A percentile compares a stretch with the other conserved stretches of the same genome.
phyloP scores from a whole-genome alignment of 495 filamentous ascomycete species.

The Aspergillus hancockii region DNA sequence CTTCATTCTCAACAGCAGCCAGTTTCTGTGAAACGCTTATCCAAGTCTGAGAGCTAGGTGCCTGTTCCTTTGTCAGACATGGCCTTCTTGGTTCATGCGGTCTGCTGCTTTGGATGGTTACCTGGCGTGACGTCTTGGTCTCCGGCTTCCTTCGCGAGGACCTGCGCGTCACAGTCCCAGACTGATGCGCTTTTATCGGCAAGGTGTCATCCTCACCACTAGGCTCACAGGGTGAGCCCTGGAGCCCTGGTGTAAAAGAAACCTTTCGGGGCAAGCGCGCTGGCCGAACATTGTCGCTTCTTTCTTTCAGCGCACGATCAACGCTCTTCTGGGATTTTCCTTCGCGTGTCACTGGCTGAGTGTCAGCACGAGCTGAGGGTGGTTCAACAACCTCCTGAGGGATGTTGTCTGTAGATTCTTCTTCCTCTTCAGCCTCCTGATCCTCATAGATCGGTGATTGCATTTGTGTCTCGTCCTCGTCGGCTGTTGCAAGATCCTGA shows the following conservation, averaged over 20 bases:
- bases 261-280: constrained; percentile 43
- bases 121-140: constrained; percentile 33
- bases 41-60: constrained; percentile 18
- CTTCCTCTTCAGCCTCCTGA: constrained; percentile 50
- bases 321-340: constrained; percentile 21
- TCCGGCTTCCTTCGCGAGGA: constrained; percentile 35
- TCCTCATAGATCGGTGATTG: constrained; percentile 55
- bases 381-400: not conserved
- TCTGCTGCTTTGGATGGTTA: constrained; percentile 25
- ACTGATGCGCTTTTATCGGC: constrained; percentile 38
- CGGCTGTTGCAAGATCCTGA: constrained; percentile 29
- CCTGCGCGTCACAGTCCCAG: constrained; percentile 37
- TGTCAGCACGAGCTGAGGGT: constrained; percentile 10
- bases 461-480: constrained; percentile 26
- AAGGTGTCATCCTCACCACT: constrained; percentile 37
- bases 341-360: constrained; percentile 11
- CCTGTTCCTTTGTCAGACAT: constrained; percentile 20
- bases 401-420: constrained; percentile 42
- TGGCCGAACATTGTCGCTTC: constrained; percentile 42
- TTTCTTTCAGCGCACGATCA: constrained; percentile 42
- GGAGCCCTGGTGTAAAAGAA: constrained; percentile 42
- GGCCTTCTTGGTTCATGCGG: constrained; percentile 3
- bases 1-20: constrained; percentile 48
- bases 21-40: constrained; percentile 48
- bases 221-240: constrained; percentile 36